Evolutionary conservation across 768 basidiomycete genomes (phyloP), one percentile per base, ranked within the genome.

Genomic region (Paxillus involutus): DNA sequence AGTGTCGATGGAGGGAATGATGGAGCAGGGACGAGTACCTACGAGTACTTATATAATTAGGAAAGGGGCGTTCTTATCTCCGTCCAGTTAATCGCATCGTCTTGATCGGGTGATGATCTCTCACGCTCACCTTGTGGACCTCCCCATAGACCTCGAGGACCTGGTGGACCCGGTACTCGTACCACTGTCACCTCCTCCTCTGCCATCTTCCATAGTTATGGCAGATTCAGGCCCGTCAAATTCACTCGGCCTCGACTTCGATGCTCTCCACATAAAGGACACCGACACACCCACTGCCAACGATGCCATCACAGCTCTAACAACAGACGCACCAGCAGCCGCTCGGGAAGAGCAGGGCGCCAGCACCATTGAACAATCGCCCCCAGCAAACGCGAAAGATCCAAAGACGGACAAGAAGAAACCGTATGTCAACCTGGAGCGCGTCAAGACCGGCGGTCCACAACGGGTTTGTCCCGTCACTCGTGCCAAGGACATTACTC

Each of bases 371-470:
- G 40, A 57, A 52, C 49, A 40, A 45, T 49, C 42, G 17, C 12
- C 55, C 40, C n/a, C 60, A 55, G 30, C 44, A 8, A 45, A 17
- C 47, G 41, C 56, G 26, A 56, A 63, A 33, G 63, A 63, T 40
- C 40, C 46, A 7, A 68, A 56, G 53, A 73, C 70, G 64, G 77
- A 83, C 63, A 84, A 84, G 73, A 85, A 82, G 71, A 83, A 80
- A 58, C 87, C 87, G 3, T 93, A 93, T 75, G 77, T 89, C 44
- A 91, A 92, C 70, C 84, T 80, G 8, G 89, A 91, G 63, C 87
- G 90, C 70, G 86, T 92, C 74, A 90, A 82, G 73, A 92, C 91
- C 9, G 89, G 90, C 13, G 91, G 89, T 14, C 62, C 77, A 24
- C 86, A 87, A 59, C 80, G 88, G 66, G 91, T 91, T 68, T 53